Base-by-base conservation (phyloP, 2,329 filamentous ascomycete species). In the Talaromyces sp. region DNA sequence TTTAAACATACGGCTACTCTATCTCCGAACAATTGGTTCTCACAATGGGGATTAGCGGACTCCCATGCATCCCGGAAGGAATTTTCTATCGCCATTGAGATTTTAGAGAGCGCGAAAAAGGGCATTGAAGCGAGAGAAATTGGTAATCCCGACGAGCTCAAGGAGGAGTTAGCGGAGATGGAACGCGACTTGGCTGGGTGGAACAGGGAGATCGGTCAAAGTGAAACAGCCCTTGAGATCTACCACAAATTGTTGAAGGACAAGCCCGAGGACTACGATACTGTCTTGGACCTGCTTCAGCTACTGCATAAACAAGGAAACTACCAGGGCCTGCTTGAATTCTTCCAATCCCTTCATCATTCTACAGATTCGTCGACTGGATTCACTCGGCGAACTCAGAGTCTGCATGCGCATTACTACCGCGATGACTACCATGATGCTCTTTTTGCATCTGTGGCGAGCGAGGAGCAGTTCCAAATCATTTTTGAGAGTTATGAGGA, bases 341-440 rank as follows among this genome's bases (percentile, higher is more conserved):
- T 55, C 37, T 43, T 65, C 7, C 52, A 65, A 27, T 49, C 44
- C 4, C 44, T 65, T 44, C 54, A 56, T 27, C 14, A 47, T 3
- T 50, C 46, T 10, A 60, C n/a, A 2, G 57, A 58, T n/a, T 30
- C 46, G 36, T 14, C 16, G 6, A 51, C 35, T 13, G 52, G 52
- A 6, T 36, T 58, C 3, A 45, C 56, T 36, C 36, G 48, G 11
- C 43, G 40, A 8, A 56, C 52, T 1, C 37, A 20, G n/a, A 52
- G 33, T 16, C 50, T 60, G 48, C 55, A 60, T 9, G 22, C 20
- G 16, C 43, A 51, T 40, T 52, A 41, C 35, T 8, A 37, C 16
- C 13, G 22, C 3, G 46, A 46, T 0, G 19, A 37, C 2, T 58
- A 47, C 16, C 49, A 58, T 29, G 17, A 36, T 7, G 53, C 58